Evolutionary conservation across 768 basidiomycete genomes (phyloP).

Genomic region (Butyriboletus loyo): DNA sequence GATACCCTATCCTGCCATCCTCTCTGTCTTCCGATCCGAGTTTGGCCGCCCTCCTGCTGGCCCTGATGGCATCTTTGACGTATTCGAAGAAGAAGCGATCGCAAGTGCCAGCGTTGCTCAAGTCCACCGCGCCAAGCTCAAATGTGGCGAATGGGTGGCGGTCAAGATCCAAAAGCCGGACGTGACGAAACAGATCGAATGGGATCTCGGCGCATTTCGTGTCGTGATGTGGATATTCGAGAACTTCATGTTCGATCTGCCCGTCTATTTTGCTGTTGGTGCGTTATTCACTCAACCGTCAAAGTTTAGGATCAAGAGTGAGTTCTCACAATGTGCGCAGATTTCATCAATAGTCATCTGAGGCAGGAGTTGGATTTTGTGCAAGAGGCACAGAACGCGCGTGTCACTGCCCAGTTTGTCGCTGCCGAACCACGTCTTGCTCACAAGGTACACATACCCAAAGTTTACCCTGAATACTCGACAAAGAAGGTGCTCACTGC

Average conservation of each 20-base stretch:
- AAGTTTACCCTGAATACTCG: constrained; percentile 65
- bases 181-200: constrained; percentile 81
- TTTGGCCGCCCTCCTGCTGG: constrained; percentile 64
- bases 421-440: constrained; percentile 66
- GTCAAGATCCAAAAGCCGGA: constrained; percentile 94
- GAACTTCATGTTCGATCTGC: constrained; percentile 80
- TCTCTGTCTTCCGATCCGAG: constrained; percentile 64
- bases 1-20: constrained; percentile 68
- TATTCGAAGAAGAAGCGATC: constrained; percentile 72
- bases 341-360: constrained; percentile 79
- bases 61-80: constrained; percentile 71
- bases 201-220: constrained; percentile 72
- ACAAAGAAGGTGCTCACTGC: constrained; percentile 79
- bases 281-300: constrained; percentile 22
- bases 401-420: constrained; percentile 64
- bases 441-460: constrained; percentile 75
- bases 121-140: constrained; percentile 76
- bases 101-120: constrained; percentile 93
- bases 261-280: constrained; percentile 79
- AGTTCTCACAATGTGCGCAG: constrained; percentile 31
- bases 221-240: constrained; percentile 78
- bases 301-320: background rate
- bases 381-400: constrained; percentile 76
- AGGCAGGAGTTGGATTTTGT: constrained; percentile 80
- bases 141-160: constrained; percentile 66